These are phyloP conservation scores for Monilinia vaccinii-corymbosi DNA, from an alignment of 2,329 filamentous ascomycete genomes.

Conservation along the genomic window DNA sequence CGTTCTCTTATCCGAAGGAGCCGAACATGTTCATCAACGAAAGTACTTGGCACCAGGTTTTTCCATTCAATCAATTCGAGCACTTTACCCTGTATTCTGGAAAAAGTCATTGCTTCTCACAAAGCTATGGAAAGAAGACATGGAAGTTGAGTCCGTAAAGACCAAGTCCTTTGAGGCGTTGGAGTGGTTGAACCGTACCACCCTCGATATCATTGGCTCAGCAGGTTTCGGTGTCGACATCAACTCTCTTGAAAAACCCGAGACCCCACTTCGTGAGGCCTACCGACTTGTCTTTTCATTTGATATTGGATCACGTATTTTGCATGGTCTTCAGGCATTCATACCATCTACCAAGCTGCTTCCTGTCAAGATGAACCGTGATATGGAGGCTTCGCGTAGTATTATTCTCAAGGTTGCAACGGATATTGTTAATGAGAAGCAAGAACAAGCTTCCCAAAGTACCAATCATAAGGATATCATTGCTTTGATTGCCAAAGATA, in stretches of 20 bases:
- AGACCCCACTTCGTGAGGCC: constrained; percentile 46
- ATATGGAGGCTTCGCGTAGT: constrained; percentile 61
- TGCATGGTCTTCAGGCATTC: constrained; percentile 40
- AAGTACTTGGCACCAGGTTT: constrained; percentile 74
- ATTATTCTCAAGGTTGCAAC: constrained; percentile 46
- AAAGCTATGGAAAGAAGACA: constrained; percentile 36
- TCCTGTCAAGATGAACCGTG: constrained; percentile 53
- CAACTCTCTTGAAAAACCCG: constrained; percentile 50
- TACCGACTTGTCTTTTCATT: constrained; percentile 42
- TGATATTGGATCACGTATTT: constrained; percentile 39
- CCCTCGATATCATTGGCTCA: constrained; percentile 65
- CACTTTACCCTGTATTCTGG: constrained; percentile 56
- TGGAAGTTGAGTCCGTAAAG: constrained; percentile 35
- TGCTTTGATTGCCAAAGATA: constrained; percentile 41
- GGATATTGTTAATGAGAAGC: constrained; percentile 56
- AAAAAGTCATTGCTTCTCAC: constrained; percentile 40
- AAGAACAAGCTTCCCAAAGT: constrained; percentile 42
- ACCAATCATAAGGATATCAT: constrained; percentile 60
- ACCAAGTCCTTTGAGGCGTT: constrained; percentile 26
- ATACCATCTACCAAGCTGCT: constrained; percentile 39
- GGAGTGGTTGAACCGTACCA: constrained; percentile 54
- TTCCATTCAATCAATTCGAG: constrained; percentile 70
- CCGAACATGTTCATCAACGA: constrained; percentile 42
- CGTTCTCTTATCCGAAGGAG: constrained; percentile 73
- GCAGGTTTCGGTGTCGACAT: constrained; percentile 65